Evolutionary conservation across 1,284 basidiomycete genomes (phyloP).

Genomic region (Anthracocystis panici-leucophaei): DNA sequence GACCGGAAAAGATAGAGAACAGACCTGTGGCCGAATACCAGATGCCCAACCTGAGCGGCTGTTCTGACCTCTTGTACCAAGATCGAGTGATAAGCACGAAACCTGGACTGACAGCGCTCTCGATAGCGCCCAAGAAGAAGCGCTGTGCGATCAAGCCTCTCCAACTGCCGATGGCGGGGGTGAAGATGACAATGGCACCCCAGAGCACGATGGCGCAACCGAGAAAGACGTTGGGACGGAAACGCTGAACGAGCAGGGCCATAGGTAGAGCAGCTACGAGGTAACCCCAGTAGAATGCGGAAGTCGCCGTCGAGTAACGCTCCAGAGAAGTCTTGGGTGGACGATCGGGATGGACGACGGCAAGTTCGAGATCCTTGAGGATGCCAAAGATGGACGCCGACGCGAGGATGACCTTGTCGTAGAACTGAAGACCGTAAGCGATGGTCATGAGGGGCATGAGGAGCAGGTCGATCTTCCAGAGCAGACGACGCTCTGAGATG

Average conservation of each 20-base stretch:
- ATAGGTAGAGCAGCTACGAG: slow-evolving; percentile 71
- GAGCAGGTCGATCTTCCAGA: slow-evolving; percentile 56
- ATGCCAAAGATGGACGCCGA: slow-evolving; percentile 73
- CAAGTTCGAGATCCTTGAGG: slow-evolving; percentile 69
- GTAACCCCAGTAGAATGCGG: slow-evolving; percentile 73
- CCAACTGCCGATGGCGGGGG: slow-evolving; percentile 70
- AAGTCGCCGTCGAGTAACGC: slow-evolving; percentile 54
- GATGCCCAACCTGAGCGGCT: slow-evolving; percentile 66
- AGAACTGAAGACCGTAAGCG: slow-evolving; percentile 72
- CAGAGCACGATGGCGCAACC: slow-evolving; percentile 69
- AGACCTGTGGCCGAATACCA: slow-evolving; percentile 74
- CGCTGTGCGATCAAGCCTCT: slow-evolving; percentile 72
- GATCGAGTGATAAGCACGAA: slow-evolving; percentile 72
- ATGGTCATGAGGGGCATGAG: slow-evolving; percentile 72
- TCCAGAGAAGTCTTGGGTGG: slow-evolving; percentile 50
- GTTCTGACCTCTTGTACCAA: slow-evolving; percentile 72
- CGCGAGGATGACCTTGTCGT: slow-evolving; percentile 73
- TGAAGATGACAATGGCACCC: slow-evolving; percentile 72
- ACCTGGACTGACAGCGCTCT: slow-evolving; percentile 72
- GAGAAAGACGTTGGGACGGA: slow-evolving; percentile 70
- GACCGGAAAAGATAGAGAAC: slow-evolving; percentile 70
- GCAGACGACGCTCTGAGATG: slow-evolving; percentile 42
- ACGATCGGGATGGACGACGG: slow-evolving; percentile 67
- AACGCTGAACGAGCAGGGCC: slow-evolving; percentile 71
- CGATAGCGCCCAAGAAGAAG: slow-evolving; percentile 60